Percentiles rank a stretch among this genome's conserved stretches.
Conservation (phyloP, 2,329 filamentous ascomycete genomes). For the Ophiostoma angusticollis region DNA sequence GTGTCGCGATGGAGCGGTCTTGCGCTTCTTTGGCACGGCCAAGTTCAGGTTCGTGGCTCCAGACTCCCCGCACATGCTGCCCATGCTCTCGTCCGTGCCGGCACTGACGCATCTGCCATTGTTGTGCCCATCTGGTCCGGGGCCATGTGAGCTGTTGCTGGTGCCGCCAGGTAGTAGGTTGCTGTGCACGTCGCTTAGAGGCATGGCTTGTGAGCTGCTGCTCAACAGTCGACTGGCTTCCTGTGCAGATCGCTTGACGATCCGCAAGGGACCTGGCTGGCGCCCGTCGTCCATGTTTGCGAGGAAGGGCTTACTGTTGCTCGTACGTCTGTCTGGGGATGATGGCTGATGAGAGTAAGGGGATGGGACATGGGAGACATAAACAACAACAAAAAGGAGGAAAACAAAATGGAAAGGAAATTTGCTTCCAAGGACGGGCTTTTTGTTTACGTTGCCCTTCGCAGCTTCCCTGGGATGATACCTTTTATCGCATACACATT, state of each 20-base stretch:
- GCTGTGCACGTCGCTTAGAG: no score
- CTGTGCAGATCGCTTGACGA: conserved; percentile 10
- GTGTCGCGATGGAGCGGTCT: not conserved
- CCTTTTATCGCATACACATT: no score
- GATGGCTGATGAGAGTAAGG: no score
- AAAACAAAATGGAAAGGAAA: no score
- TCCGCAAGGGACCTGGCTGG: conserved; percentile 13
- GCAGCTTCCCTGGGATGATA: no score
- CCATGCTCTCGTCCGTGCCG: conserved; percentile 17
- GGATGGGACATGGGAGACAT: no score
- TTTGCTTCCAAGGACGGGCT: no score
- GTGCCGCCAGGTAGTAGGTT: no score
- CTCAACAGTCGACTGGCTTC: not conserved
- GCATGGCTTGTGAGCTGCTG: not conserved
- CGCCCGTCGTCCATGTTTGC: not conserved
- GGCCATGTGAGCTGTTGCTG: not conserved
- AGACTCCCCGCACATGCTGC: conserved; percentile 16
- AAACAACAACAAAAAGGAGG: no score
- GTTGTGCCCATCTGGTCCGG: not conserved
- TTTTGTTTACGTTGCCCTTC: no score
- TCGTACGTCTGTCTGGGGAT: no score
- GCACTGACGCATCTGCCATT: conserved; percentile 12
- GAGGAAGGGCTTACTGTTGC: no score
- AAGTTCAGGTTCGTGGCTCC: conserved; percentile 17
- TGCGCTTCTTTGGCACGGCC: conserved; percentile 25